These are phyloP conservation scores for Alternaria novae-zelandiae DNA, from an alignment of 2,329 filamentous ascomycete genomes.

Conservation along the genomic window DNA sequence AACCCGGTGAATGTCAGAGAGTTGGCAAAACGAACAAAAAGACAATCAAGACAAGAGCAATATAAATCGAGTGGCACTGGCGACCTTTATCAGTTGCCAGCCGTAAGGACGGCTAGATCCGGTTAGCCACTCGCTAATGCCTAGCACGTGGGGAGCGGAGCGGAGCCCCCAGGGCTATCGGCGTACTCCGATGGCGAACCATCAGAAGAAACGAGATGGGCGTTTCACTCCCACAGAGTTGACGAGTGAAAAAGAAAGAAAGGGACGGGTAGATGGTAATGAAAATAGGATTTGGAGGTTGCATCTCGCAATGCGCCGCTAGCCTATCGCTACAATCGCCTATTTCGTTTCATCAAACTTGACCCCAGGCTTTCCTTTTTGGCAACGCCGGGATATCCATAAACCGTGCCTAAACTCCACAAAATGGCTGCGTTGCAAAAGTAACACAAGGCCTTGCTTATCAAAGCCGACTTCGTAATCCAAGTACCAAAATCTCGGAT, in stretches of 20 bases:
- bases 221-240: neutral
- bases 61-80: neutral
- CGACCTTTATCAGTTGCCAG: constrained; percentile 23
- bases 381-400: constrained; percentile 26
- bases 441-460: neutral
- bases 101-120: constrained; percentile 2
- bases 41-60: neutral
- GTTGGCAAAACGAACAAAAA: neutral
- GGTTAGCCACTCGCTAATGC: constrained; percentile 26
- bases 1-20: neutral
- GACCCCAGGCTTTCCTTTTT: constrained; percentile 12
- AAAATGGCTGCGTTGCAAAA: constrained; percentile 11
- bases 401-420: constrained; percentile 26
- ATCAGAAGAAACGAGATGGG: constrained; percentile 13
- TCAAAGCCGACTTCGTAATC: neutral
- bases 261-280: neutral
- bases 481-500: neutral
- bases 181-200: constrained; percentile 22
- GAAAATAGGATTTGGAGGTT: neutral
- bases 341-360: constrained; percentile 1
- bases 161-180: constrained; percentile 14
- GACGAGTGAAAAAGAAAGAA: neutral
- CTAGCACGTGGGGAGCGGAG: constrained; percentile 23
- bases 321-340: constrained; percentile 11
- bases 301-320: constrained; percentile 16